Conservation (phyloP, 768 basidiomycete species). For the Kwoniella heveanensis region DNA sequence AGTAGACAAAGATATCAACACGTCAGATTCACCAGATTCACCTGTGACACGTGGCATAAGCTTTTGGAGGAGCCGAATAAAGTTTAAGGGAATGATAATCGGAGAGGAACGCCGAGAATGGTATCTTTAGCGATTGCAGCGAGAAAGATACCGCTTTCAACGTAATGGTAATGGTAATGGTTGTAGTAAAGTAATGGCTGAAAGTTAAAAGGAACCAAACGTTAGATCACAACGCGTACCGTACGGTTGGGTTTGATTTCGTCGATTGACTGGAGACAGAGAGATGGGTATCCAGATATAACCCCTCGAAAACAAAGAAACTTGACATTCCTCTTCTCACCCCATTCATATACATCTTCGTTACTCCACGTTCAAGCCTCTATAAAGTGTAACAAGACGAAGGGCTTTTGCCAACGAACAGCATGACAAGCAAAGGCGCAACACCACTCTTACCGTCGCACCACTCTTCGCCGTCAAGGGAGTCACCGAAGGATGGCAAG, state of each 20-base stretch:
- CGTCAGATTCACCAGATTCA: not conserved
- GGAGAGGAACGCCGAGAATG: not conserved
- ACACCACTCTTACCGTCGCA: conserved; percentile 13
- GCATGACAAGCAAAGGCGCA: conserved; percentile 8
- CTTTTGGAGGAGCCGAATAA: not conserved
- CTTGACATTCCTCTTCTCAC: no score
- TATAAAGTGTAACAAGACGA: no score
- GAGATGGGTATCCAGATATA: no score
- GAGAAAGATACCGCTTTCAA: not conserved
- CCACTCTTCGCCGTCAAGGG: conserved; percentile 5
- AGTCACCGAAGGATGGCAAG: conserved; percentile 1
- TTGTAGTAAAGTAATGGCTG: no score
- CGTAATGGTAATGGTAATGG: not conserved
- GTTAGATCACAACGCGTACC: not conserved
- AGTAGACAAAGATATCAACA: not conserved
- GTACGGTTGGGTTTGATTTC: not conserved
- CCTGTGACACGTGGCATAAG: not conserved
- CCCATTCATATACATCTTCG: no score
- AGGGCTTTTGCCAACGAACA: no score
- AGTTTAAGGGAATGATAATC: not conserved
- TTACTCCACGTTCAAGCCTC: no score
- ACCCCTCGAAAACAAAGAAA: no score
- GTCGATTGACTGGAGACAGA: no score
- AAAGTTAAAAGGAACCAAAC: no score
- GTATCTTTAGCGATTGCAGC: no score